These are phyloP conservation scores for Penicillium goetzii DNA, from an alignment of 495 filamentous ascomycete genomes.

Conservation along the genomic window DNA sequence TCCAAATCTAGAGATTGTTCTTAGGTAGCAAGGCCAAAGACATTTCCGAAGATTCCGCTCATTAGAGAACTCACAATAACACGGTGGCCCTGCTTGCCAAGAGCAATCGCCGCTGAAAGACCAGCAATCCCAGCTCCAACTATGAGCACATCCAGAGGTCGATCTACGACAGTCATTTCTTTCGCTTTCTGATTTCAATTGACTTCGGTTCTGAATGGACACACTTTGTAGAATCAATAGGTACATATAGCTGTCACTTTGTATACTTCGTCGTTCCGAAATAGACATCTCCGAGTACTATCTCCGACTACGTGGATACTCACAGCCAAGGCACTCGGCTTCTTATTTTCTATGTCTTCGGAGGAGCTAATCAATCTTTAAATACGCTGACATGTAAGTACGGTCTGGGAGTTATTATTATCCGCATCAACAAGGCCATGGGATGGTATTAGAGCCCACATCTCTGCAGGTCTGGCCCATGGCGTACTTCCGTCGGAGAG, in stretches of 20 bases:
- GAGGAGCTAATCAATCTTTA: background rate
- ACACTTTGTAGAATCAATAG: background rate
- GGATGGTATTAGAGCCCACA: no score
- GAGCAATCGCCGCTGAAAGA: background rate
- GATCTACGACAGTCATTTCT: background rate
- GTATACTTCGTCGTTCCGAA: background rate
- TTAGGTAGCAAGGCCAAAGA: no score
- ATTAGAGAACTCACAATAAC: background rate
- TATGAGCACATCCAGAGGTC: background rate
- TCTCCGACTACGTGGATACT: background rate
- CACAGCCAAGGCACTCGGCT: background rate
- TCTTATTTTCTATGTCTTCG: background rate
- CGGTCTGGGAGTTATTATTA: background rate
- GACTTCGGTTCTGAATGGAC: background rate
- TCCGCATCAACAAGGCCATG: background rate
- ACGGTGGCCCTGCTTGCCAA: background rate
- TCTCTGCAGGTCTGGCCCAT: no score
- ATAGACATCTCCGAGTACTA: background rate
- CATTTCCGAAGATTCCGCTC: background rate
- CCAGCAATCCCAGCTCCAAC: background rate
- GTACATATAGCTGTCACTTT: background rate
- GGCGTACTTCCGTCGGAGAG: no score
- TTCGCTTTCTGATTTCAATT: background rate
- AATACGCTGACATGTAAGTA: background rate
- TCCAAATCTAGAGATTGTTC: slow-evolving; percentile 48